phyloP scores from a whole-genome alignment of 192 early-diverging fungal species.

The Gonapodya sp. region DNA sequence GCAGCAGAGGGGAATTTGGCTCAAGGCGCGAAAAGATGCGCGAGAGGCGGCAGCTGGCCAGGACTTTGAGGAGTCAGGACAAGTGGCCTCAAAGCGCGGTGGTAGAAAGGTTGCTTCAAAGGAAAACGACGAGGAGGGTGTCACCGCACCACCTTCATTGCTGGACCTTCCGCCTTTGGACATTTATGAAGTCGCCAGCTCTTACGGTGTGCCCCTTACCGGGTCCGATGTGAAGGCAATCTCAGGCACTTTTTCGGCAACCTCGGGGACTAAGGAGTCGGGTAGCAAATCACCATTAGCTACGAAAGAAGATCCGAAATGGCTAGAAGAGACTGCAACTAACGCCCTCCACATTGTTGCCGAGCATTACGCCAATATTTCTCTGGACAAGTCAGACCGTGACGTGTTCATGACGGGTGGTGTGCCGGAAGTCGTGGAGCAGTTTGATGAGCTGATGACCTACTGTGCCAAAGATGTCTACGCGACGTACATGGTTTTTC shows the following conservation, averaged over 20 bases:
- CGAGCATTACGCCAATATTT: constrained; percentile 60
- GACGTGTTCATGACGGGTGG: constrained; percentile 48
- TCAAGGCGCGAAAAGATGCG: constrained; percentile 47
- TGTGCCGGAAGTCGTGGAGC: constrained; percentile 44
- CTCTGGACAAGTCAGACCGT: constrained; percentile 53
- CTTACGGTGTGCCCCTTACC: background rate
- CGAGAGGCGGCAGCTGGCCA: constrained; percentile 29
- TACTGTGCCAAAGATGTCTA: constrained; percentile 88
- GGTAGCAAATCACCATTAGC: background rate
- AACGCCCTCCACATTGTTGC: constrained; percentile 74
- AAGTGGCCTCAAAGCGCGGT: background rate
- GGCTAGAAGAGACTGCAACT: constrained; percentile 48
- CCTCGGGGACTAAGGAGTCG: background rate
- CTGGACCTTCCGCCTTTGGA: background rate
- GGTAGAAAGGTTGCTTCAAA: background rate
- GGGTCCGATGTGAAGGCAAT: background rate
- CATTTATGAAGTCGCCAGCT: background rate
- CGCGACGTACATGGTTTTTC: constrained; percentile 64
- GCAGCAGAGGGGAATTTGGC: constrained; percentile 78
- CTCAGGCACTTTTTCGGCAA: background rate
- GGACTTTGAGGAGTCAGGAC: constrained; percentile 29
- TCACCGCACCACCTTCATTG: background rate
- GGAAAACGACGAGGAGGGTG: background rate
- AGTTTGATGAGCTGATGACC: constrained; percentile 55
- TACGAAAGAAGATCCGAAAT: constrained; percentile 16